Conservation (phyloP, 192 early-diverging fungal genomes). For the Mortierella antarctica region DNA sequence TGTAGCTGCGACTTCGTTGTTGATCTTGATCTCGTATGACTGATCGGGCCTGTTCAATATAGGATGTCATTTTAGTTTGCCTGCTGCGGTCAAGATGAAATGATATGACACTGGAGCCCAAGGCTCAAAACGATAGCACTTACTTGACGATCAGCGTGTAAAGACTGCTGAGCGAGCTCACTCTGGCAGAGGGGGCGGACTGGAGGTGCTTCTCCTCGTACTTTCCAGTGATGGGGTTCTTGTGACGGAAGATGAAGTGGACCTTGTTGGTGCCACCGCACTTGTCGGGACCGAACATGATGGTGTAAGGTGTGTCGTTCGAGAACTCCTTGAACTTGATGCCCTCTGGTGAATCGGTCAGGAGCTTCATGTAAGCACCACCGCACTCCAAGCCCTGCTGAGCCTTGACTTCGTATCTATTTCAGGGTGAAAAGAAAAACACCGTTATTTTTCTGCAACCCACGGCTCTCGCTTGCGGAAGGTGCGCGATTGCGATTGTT, state of each 20-base stretch:
- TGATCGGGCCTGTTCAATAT: conserved; percentile 72
- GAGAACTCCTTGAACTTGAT: conserved; percentile 77
- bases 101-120: neutral
- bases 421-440: neutral
- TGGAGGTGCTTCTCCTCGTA: conserved; percentile 90
- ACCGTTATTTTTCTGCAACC: neutral
- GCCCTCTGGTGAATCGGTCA: conserved; percentile 68
- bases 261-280: conserved; percentile 91
- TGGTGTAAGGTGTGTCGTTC: conserved; percentile 85
- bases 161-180: conserved; percentile 73
- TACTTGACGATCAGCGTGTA: conserved; percentile 86
- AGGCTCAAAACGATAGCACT: neutral
- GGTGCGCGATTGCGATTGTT: neutral
- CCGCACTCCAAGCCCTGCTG: conserved; percentile 89
- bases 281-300: conserved; percentile 96
- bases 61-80: neutral
- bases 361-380: conserved; percentile 93
- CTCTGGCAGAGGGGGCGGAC: conserved; percentile 73
- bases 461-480: neutral
- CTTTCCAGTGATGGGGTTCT: conserved; percentile 83
- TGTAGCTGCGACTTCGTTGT: conserved; percentile 69
- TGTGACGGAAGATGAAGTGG: conserved; percentile 94
- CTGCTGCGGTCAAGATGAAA: neutral
- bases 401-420: conserved; percentile 87
- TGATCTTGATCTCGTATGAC: conserved; percentile 80